A percentile compares a stretch with the other conserved stretches of the same genome.
phyloP scores from a whole-genome alignment of 768 basidiomycete species.

The Rhizopogon vulgaris region DNA sequence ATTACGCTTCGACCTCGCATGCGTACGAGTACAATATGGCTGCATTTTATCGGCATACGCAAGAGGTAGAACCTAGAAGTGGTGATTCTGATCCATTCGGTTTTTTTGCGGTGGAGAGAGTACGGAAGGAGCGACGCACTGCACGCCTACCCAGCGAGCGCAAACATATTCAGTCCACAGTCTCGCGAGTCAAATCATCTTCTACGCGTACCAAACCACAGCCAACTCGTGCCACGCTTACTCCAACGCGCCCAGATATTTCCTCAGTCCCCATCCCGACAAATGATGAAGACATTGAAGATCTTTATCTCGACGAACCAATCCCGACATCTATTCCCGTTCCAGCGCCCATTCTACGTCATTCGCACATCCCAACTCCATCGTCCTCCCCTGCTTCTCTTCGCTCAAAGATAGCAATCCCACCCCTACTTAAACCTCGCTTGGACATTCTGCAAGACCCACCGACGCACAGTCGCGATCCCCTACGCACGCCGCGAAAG shows the following conservation, averaged over 20 bases:
- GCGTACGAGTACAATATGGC: constrained; percentile 13
- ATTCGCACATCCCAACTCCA: constrained; percentile 4
- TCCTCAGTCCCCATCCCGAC: constrained; percentile 27
- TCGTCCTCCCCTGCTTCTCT: neutral
- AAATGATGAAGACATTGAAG: constrained; percentile 26
- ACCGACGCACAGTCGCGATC: constrained; percentile 11
- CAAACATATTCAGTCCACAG: constrained; percentile 5
- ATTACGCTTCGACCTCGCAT: constrained; percentile 1
- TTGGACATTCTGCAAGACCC: neutral
- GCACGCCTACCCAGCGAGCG: constrained; percentile 5
- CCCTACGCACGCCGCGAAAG: constrained; percentile 26
- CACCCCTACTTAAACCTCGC: neutral
- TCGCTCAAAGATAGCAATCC: neutral
- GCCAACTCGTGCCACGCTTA: constrained; percentile 10
- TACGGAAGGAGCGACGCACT: constrained; percentile 38
- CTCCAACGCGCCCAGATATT: constrained; percentile 10
- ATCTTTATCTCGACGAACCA: constrained; percentile 29
- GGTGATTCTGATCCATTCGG: constrained; percentile 49
- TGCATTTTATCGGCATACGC: constrained; percentile 16
- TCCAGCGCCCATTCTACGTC: constrained; percentile 12
- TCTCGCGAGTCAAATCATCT: constrained; percentile 10
- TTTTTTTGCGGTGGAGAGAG: constrained; percentile 48
- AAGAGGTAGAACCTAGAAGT: constrained; percentile 2
- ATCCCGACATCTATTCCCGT: constrained; percentile 19
- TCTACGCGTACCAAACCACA: neutral